A percentile compares a stretch with the other conserved stretches of the same genome.
Evolutionary conservation across 257 asterid species (phyloP).

Genomic region (Cinchona pubescens): DNA sequence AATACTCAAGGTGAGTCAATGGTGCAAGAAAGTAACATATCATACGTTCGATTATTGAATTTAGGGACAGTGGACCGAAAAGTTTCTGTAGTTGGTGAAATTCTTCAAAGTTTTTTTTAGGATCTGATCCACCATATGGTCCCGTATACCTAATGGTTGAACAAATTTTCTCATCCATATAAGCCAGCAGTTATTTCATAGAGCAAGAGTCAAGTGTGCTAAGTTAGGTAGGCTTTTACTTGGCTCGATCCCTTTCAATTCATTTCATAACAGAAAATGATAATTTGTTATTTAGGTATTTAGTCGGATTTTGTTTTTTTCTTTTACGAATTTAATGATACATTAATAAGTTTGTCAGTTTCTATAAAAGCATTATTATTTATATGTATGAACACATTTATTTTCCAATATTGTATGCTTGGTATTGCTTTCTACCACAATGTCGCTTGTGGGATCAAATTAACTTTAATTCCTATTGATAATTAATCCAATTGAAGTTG

Average conservation of each 20-base stretch:
- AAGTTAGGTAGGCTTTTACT: conserved; percentile 8
- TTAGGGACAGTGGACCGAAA: conserved; percentile 11
- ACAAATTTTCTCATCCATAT: neutral
- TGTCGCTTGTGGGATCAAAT: neutral
- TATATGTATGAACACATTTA: neutral
- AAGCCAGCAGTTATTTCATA: neutral
- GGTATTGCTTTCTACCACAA: neutral
- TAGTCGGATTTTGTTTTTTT: too few relatives aligned
- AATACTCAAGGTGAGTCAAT: neutral
- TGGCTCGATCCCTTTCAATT: neutral
- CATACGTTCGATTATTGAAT: neutral
- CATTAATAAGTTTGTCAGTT: too few relatives aligned
- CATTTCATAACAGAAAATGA: neutral
- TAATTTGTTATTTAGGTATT: neutral
- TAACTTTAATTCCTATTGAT: neutral
- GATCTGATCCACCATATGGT: conserved; percentile 4
- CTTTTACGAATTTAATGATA: too few relatives aligned
- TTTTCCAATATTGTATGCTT: neutral
- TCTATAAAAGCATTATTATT: too few relatives aligned
- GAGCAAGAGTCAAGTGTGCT: neutral
- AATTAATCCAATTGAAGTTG: neutral
- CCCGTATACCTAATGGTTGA: conserved; percentile 7
- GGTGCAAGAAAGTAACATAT: neutral
- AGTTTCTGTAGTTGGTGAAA: conserved; percentile 16
- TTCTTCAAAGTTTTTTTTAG: neutral